Evolutionary conservation across 2,329 filamentous ascomycete species (phyloP).

Genomic region (Aspergillus amoenus): DNA sequence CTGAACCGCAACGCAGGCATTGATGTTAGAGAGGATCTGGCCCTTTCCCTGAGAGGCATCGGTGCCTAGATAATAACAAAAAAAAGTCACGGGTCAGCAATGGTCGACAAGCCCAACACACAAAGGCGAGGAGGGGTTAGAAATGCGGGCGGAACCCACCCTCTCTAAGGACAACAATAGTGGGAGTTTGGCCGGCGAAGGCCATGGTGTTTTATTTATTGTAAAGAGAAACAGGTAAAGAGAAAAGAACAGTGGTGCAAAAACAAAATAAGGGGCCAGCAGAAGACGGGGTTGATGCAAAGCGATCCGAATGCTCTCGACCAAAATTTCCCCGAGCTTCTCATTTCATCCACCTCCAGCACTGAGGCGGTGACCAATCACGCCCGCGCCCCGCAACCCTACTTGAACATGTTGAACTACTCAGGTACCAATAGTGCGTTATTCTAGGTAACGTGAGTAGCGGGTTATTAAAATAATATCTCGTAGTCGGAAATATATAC

Average conservation of each 20-base stretch:
- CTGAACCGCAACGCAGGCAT: constrained; percentile 94
- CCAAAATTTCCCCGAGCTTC: constrained; percentile 46
- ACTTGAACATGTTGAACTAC: constrained; percentile 5
- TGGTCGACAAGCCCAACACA: constrained; percentile 26
- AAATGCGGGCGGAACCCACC: constrained; percentile 59
- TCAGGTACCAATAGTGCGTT: too few relatives aligned
- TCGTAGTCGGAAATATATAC: neutral
- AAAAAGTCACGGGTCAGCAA: constrained; percentile 18
- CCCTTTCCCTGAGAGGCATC: constrained; percentile 96
- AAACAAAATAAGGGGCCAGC: constrained; percentile 4
- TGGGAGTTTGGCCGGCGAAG: constrained; percentile 95
- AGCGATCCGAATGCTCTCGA: constrained; percentile 34
- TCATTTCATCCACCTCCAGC: constrained; percentile 30
- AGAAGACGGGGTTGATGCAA: constrained; percentile 21
- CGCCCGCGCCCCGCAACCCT: constrained; percentile 19
- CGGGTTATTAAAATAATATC: too few relatives aligned
- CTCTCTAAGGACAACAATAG: constrained; percentile 97
- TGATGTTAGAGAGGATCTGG: constrained; percentile 97
- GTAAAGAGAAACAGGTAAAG: constrained; percentile 18
- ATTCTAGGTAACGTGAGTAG: too few relatives aligned
- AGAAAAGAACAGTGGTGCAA: constrained; percentile 5
- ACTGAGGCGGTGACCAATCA: constrained; percentile 38
- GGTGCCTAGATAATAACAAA: constrained; percentile 63
- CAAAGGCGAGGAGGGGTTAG: constrained; percentile 24
- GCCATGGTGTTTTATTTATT: constrained; percentile 64